Percentiles rank a stretch among this genome's conserved stretches.
phyloP scores from a whole-genome alignment of 2,329 filamentous ascomycete genomes.

The Seiridium cupressi region DNA sequence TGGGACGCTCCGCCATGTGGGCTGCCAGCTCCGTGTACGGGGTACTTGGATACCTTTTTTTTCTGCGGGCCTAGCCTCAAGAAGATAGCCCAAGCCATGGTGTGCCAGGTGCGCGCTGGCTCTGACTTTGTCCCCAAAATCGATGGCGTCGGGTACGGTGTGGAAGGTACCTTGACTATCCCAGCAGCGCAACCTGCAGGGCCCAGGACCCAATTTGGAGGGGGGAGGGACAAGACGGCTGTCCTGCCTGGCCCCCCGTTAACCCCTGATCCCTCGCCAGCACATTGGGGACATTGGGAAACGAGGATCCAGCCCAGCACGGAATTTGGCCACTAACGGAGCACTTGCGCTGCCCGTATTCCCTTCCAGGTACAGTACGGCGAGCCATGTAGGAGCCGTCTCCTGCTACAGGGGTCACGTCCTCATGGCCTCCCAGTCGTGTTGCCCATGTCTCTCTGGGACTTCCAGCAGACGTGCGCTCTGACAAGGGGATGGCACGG shows the following conservation, averaged over 20 bases:
- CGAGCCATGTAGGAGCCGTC: neutral
- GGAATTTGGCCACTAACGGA: neutral
- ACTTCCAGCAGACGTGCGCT: neutral
- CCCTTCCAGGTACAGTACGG: constrained; percentile 1
- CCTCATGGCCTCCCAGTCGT: neutral
- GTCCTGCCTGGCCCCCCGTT: neutral
- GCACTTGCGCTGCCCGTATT: constrained; percentile 4
- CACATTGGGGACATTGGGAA: neutral
- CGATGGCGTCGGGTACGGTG: neutral
- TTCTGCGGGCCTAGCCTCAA: neutral
- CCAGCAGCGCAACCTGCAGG: neutral
- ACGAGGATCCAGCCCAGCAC: neutral
- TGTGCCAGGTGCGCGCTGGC: neutral
- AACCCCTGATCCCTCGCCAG: neutral
- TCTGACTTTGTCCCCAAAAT: neutral
- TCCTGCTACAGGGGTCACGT: neutral
- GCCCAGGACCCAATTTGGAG: neutral
- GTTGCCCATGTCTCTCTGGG: neutral
- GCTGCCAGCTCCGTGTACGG: neutral
- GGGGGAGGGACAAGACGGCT: neutral
- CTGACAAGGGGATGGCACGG: neutral
- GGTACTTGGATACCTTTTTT: neutral
- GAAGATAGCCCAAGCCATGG: neutral
- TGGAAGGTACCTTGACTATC: neutral
- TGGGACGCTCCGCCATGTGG: constrained; percentile 1